Percentiles rank a stretch among this genome's conserved stretches.
phyloP scores from a whole-genome alignment of 495 filamentous ascomycete species.

The Aspergillus ostianus region DNA sequence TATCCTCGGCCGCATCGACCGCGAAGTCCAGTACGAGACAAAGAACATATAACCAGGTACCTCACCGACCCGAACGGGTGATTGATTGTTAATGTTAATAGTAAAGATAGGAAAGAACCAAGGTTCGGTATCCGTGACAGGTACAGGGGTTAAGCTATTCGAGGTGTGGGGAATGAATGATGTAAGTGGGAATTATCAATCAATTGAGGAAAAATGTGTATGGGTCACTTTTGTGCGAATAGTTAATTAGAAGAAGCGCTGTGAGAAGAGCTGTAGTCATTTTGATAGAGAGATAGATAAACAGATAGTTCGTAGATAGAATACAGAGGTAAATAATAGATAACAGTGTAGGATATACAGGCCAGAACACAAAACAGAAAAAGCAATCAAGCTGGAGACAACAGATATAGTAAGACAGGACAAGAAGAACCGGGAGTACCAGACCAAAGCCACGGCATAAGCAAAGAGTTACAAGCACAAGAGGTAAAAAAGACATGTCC shows the following conservation, averaged over 20 bases:
- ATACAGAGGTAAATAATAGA: neutral
- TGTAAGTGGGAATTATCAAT: no score
- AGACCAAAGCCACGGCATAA: slow-evolving; percentile 1
- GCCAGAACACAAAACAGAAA: neutral
- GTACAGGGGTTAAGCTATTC: neutral
- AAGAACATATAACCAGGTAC: neutral
- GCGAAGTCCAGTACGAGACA: neutral
- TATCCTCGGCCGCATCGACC: neutral
- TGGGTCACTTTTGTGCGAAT: no score
- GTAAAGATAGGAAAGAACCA: neutral
- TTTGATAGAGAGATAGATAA: neutral
- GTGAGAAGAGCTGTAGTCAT: neutral
- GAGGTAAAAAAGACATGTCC: slow-evolving; percentile 10
- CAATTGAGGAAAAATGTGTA: no score
- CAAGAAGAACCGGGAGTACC: neutral
- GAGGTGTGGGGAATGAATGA: neutral
- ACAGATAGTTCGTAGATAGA: no score
- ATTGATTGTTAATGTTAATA: no score
- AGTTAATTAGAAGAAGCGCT: no score
- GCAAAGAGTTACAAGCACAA: slow-evolving; percentile 14
- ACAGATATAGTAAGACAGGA: neutral
- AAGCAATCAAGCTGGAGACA: neutral
- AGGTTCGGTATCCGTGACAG: neutral
- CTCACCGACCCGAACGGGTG: neutral
- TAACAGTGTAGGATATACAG: neutral